Conservation (phyloP, 2,329 filamentous ascomycete species). For the Macrophomina phaseolina region DNA sequence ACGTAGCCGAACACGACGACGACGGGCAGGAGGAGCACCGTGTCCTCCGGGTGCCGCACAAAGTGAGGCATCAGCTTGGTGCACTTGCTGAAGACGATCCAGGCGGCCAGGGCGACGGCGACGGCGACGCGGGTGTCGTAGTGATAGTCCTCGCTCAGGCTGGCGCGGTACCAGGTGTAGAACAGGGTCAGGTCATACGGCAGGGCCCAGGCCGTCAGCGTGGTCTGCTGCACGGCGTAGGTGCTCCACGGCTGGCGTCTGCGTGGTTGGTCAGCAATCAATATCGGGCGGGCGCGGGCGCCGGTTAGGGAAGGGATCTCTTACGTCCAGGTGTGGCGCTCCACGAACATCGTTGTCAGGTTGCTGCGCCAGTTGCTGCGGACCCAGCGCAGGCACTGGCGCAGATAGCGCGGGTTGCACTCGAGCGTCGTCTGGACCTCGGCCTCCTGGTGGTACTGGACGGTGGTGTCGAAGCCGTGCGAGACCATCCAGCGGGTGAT, state of each 20-base stretch:
- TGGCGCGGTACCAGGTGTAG: constrained; percentile 39
- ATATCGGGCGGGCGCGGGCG: constrained; percentile 4
- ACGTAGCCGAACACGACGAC: constrained; percentile 92
- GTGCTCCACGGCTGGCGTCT: constrained; percentile 93
- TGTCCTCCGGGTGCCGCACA: constrained; percentile 79
- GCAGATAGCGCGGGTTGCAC: constrained; percentile 85
- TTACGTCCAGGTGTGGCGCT: constrained; percentile 86
- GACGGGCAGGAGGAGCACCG: constrained; percentile 74
- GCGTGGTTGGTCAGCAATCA: constrained; percentile 17
- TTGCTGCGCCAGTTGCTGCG: constrained; percentile 98
- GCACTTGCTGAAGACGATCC: constrained; percentile 80
- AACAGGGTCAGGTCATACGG: constrained; percentile 76
- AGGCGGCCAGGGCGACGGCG: constrained; percentile 42
- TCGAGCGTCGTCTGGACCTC: constrained; percentile 88
- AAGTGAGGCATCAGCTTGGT: constrained; percentile 91
- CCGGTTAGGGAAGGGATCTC: constrained; percentile 46
- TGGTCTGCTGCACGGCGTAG: constrained; percentile 91
- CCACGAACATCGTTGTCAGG: constrained; percentile 83
- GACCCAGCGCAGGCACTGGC: constrained; percentile 93
- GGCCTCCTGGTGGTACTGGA: constrained; percentile 88
- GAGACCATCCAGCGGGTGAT: constrained; percentile 95
- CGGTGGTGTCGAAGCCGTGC: constrained; percentile 90
- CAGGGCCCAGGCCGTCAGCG: constrained; percentile 86
- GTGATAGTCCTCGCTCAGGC: constrained; percentile 15
- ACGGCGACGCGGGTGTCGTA: constrained; percentile 25